Base-by-base conservation (phyloP, 2,329 filamentous ascomycete species). In the Ambrosiella beaveri region DNA sequence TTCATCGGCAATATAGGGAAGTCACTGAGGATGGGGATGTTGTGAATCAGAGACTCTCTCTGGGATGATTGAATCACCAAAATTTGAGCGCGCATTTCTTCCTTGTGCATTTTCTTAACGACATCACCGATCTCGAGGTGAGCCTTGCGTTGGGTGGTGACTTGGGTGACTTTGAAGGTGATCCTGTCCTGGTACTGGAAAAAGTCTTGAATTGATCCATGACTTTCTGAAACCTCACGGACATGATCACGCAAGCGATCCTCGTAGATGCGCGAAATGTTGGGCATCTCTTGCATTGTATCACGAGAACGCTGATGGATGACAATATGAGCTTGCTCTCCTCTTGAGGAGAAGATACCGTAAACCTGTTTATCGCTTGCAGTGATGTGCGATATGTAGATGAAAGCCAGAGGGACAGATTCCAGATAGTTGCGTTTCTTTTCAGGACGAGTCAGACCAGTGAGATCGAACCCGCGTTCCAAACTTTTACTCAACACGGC, bases 281-380 rank as follows among this genome's bases (percentile, higher is more conserved):
- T 98, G 0, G 93, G 93, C 63, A 98, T 76, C 37, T 90, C 87
- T 65, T 94, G 86, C 1, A 73, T 76, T 5, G 81, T 78, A 64
- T 96, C 90, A 63, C 84, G 84, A 51, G 79, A 82, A 65, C 84
- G 86, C 66, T 93, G 90, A 41, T 95, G 76, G n/a, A 96, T 85
- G 55, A 97, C 77, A 55, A 99, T 80, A 65, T 95, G 81, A 0
- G 90, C 93, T 64, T 93, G 82, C 11, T 82, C 78, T 62, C 79
- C 84, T 0, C 81, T 80, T 0, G 88, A 91, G 0, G 91, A 97
- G 69, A 98, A 95, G 4, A 98, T 69, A 0, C 88, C 90, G 68
- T 96, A 97, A 56, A 98, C 84, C 66, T 98, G 90, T 40, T 88
- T 80, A 59, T 98, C 91, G 2, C 90, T 89, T 11, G 89, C 84